Conservation (phyloP, 169 alveolate species). For the Cystoisospora suis region DNA sequence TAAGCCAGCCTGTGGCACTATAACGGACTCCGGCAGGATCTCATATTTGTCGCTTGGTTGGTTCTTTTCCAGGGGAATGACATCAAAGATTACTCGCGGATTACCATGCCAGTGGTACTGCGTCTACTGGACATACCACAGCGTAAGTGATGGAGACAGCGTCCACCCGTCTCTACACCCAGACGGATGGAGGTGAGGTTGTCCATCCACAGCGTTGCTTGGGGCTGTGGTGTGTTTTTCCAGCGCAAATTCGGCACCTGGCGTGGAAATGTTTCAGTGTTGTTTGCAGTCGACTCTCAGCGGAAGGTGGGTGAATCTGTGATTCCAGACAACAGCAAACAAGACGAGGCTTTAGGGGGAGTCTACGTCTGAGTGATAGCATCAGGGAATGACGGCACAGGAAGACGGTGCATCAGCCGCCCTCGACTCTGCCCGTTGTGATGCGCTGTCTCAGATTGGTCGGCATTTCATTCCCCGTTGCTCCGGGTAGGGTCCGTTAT, state of each 20-base stretch:
- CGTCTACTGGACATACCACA: conserved; percentile 31
- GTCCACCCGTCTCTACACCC: too few species aligned
- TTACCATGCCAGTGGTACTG: background rate
- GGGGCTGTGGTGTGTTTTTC: too few species aligned
- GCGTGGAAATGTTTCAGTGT: background rate
- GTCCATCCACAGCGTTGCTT: too few species aligned
- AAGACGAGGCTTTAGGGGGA: too few species aligned
- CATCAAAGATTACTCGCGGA: background rate
- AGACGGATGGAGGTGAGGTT: too few species aligned
- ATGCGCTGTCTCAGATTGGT: background rate
- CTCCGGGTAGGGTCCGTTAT: background rate
- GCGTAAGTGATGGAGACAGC: too few species aligned
- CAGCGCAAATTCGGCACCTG: background rate
- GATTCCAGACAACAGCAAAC: background rate
- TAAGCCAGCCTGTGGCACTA: too few species aligned
- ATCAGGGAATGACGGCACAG: too few species aligned
- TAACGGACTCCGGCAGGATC: too few species aligned
- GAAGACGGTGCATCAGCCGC: too few species aligned
- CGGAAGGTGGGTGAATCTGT: background rate
- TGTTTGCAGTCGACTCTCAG: background rate
- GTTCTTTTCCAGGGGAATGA: background rate
- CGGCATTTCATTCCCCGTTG: conserved; percentile 27
- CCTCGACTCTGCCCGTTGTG: too few species aligned
- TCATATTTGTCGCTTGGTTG: background rate
- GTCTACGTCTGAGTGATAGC: too few species aligned